Percentiles rank a stretch among this genome's conserved stretches.
Conservation (phyloP, 371 early-diverging fungal species). For the Mortierella sp. region DNA sequence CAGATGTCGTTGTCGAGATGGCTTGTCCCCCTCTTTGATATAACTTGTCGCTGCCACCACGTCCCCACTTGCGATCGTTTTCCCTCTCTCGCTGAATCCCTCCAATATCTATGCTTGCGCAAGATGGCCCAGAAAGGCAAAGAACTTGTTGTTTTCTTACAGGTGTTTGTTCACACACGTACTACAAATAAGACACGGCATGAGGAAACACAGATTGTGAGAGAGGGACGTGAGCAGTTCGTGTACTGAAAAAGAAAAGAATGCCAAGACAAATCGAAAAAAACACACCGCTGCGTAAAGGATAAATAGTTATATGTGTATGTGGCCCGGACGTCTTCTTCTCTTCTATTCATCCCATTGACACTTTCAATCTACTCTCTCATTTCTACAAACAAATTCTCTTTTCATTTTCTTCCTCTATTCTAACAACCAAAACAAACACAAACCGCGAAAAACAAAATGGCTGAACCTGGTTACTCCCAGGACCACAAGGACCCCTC, state of each 20-base stretch:
- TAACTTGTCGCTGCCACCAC: background rate
- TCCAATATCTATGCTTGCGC: background rate
- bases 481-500: constrained; percentile 37
- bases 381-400: background rate
- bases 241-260: background rate
- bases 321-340: background rate
- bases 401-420: background rate
- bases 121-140: background rate
- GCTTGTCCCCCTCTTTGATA: background rate
- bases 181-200: background rate
- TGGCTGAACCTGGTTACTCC: constrained; percentile 41
- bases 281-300: background rate
- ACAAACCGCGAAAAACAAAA: background rate
- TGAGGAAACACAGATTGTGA: too few relatives aligned
- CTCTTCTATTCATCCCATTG: background rate
- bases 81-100: too few relatives aligned
- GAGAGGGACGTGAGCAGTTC: background rate
- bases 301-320: background rate
- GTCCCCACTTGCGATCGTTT: too few relatives aligned
- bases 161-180: background rate
- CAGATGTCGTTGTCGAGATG: background rate
- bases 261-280: constrained; percentile 5
- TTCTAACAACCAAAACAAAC: background rate
- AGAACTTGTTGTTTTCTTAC: background rate
- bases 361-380: background rate